Percentiles rank a stretch among this genome's conserved stretches.
Evolutionary conservation across 2,329 filamentous ascomycete species (phyloP).

Genomic region (Moelleriella libera): DNA sequence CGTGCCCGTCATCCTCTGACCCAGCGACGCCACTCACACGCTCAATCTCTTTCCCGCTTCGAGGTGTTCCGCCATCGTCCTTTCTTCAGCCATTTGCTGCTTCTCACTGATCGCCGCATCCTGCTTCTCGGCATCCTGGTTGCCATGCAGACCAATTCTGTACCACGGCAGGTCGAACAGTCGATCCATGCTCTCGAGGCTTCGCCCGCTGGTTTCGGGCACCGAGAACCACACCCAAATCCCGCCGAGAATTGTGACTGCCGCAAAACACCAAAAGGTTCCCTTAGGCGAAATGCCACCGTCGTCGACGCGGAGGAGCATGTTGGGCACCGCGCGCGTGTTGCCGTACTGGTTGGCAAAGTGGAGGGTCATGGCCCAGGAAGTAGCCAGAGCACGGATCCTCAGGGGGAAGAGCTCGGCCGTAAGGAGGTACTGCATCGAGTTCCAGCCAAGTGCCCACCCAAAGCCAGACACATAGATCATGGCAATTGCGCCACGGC

Average conservation of each 20-base stretch:
- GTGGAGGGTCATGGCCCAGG: constrained; percentile 63
- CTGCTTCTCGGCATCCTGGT: constrained; percentile 32
- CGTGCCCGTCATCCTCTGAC: not conserved
- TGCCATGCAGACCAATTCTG: constrained; percentile 49
- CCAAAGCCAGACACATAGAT: constrained; percentile 57
- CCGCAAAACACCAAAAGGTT: constrained; percentile 65
- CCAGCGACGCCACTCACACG: not conserved
- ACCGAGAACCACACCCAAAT: constrained; percentile 60
- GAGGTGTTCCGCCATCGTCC: constrained; percentile 17
- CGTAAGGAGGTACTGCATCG: constrained; percentile 65
- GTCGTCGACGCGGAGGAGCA: constrained; percentile 40
- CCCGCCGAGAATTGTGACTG: constrained; percentile 52
- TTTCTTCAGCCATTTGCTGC: constrained; percentile 20
- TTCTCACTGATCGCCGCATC: constrained; percentile 31
- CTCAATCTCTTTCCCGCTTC: constrained; percentile 14
- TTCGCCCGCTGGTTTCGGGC: constrained; percentile 56
- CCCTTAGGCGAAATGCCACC: constrained; percentile 45
- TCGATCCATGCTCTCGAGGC: constrained; percentile 55
- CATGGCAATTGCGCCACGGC: constrained; percentile 56
- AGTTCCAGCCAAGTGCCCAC: constrained; percentile 62
- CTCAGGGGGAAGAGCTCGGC: constrained; percentile 66
- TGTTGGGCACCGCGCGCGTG: constrained; percentile 58
- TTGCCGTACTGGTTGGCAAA: constrained; percentile 72
- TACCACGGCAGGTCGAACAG: constrained; percentile 64
- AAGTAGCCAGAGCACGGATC: constrained; percentile 56